phyloP scores from a whole-genome alignment of 169 alveolate genomes.

The Theileria orientalis region DNA sequence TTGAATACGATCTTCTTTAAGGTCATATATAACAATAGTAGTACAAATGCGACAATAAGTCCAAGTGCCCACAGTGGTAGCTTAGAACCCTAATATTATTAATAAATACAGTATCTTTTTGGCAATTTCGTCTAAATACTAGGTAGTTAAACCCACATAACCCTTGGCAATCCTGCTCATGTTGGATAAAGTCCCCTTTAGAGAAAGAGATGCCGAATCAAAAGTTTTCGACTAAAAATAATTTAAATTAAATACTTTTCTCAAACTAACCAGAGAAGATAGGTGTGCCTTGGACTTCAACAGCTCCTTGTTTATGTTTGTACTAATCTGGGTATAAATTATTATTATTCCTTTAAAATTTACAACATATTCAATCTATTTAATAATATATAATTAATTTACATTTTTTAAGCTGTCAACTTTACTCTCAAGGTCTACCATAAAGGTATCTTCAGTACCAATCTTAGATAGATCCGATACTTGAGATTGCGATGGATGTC shows the following conservation, averaged over 20 bases:
- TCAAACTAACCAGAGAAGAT: constrained; percentile 37
- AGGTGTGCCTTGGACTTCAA: constrained; percentile 30
- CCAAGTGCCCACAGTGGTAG: constrained; percentile 6
- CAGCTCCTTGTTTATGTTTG: constrained; percentile 52
- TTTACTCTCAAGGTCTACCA: constrained; percentile 60
- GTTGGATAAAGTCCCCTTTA: constrained; percentile 39
- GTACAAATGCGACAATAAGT: background rate
- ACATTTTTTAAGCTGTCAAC: constrained; percentile 56
- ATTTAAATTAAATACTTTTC: background rate
- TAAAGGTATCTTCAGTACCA: constrained; percentile 42
- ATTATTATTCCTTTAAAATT: background rate
- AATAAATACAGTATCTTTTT: background rate
- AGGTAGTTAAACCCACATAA: background rate
- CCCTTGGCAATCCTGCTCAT: constrained; percentile 27
- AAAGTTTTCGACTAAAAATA: constrained; percentile 30
- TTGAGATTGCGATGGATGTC: constrained; percentile 24
- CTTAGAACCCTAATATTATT: background rate
- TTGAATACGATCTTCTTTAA: background rate
- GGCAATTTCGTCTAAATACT: background rate
- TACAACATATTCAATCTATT: background rate
- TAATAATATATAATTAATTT: background rate
- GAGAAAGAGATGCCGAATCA: constrained; percentile 47
- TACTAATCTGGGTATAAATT: constrained; percentile 50
- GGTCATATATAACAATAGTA: background rate
- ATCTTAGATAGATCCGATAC: background rate